A percentile compares a stretch with the other conserved stretches of the same genome.
Evolutionary conservation across 768 basidiomycete species (phyloP).

Genomic region (Nidularia sp.): DNA sequence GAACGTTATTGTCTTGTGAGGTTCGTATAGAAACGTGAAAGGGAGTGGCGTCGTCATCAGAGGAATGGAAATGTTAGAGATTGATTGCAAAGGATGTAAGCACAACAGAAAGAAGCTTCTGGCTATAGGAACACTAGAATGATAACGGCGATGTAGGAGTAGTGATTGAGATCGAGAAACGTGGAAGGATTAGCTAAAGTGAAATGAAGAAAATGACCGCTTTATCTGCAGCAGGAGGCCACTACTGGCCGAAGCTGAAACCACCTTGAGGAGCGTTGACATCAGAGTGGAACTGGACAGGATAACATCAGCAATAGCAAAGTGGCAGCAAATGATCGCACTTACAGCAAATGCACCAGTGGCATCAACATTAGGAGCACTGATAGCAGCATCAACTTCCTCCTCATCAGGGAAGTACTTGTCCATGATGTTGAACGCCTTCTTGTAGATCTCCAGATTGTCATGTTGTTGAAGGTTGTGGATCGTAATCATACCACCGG

Average conservation of each 20-base stretch:
- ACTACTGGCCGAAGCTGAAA: slow-evolving; percentile 85
- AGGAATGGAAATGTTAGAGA: slow-evolving; percentile 5
- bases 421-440: slow-evolving; percentile 98
- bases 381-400: slow-evolving; percentile 81
- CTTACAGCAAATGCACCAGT: slow-evolving; percentile 73
- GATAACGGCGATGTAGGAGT: not conserved
- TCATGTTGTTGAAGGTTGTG: slow-evolving; percentile 99
- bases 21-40: not conserved
- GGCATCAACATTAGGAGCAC: slow-evolving; percentile 70
- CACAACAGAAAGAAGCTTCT: not conserved
- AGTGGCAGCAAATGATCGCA: slow-evolving; percentile 8
- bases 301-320: slow-evolving; percentile 8
- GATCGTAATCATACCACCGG: slow-evolving; percentile 97
- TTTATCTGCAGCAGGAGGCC: slow-evolving; percentile 2
- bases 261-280: slow-evolving; percentile 90
- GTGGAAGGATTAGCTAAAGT: slow-evolving; percentile 8
- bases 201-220: slow-evolving; percentile 8
- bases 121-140: not conserved
- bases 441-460: slow-evolving; percentile 99
- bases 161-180: slow-evolving; percentile 10
- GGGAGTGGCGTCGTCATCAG: not conserved
- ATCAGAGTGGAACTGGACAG: slow-evolving; percentile 72
- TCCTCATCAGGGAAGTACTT: slow-evolving; percentile 99
- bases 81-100: slow-evolving; percentile 1
- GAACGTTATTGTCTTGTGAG: slow-evolving; percentile 10